Evolutionary conservation across 352 stramenopile species (phyloP).

Genomic region (Saprolegnia parasitica): DNA sequence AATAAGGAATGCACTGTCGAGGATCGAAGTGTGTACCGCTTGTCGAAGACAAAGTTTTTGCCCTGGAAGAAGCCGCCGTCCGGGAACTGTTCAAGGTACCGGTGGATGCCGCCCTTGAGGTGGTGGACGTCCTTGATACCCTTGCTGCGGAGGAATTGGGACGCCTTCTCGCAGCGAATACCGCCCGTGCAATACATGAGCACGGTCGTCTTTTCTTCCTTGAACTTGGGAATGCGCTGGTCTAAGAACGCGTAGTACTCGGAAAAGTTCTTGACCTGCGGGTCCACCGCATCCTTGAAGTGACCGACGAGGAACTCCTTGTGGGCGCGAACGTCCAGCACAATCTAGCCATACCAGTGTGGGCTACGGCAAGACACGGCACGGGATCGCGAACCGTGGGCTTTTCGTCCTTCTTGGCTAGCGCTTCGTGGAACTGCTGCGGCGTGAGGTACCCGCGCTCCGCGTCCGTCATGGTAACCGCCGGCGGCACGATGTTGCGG

Average conservation of each 20-base stretch:
- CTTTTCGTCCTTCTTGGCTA: constrained; percentile 47
- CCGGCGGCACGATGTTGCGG: constrained; percentile 42
- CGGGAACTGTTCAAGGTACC: constrained; percentile 69
- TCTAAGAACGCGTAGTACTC: constrained; percentile 69
- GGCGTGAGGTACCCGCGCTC: constrained; percentile 69
- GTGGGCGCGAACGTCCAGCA: constrained; percentile 57
- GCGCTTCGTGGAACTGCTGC: constrained; percentile 66
- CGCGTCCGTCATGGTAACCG: constrained; percentile 52
- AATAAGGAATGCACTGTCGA: not conserved
- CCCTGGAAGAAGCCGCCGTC: constrained; percentile 56
- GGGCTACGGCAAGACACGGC: not conserved
- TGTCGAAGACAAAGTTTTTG: constrained; percentile 78
- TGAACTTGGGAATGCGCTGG: constrained; percentile 35
- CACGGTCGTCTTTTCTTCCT: constrained; percentile 56
- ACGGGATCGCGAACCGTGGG: not conserved
- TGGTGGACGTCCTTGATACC: constrained; percentile 59
- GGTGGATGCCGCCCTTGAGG: constrained; percentile 65
- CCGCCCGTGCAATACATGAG: constrained; percentile 61
- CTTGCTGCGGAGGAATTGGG: constrained; percentile 49
- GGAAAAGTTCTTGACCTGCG: constrained; percentile 68
- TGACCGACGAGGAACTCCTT: constrained; percentile 68
- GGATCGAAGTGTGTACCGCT: constrained; percentile 8
- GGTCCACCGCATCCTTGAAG: constrained; percentile 61
- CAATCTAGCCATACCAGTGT: constrained; percentile 30
- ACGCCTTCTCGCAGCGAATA: constrained; percentile 68